Evolutionary conservation across 2,329 filamentous ascomycete genomes (phyloP), one percentile per base, ranked within the genome.

Genomic region (Whalleya microplaca): DNA sequence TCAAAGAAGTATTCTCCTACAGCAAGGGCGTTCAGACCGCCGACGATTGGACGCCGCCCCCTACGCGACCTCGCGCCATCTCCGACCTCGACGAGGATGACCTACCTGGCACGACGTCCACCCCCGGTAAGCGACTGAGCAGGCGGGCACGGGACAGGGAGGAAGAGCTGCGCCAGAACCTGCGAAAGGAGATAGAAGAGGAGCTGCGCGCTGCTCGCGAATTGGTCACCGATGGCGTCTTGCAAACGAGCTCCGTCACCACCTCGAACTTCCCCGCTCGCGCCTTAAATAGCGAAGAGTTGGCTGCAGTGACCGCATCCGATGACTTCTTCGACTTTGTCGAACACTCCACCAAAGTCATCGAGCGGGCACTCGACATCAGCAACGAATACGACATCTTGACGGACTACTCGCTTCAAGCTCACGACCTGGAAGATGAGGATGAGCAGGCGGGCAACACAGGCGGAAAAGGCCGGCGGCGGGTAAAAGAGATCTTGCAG

Each of bases 21-120:
- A 98, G 91, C 81, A 98, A 97, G 78, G 93, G 88, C 53, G 92
- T 98, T 20, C 96, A 99, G 75, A 97, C 95, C 16, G 86, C 89
- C 20, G 89, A 92, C 67, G 86, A 88, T 61, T 90, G 90, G 85
- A 79, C 81, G 18, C 78, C 80, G 4, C 77, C 80, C 54, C 77
- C 82, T 23, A 77, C 80, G 32, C 78, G 81, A 29, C 76, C 81
- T 1, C 80, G 81, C 48, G 81, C 79, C 2, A 78, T 81, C 46
- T 82, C 85, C 8, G 84, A 84, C 27, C 81, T 84, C 16, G 88
- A 92, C 27, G 80, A 81, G 27, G 88, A 89, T 20, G 84, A 85
- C 41, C 70, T 76, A 9, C 75, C 81, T 8, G 81, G 81, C 43
- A 78, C 78, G 14, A 80, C 80, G 32, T 78, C 84, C 40, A 84